Evolutionary conservation across 2,329 filamentous ascomycete species (phyloP), one percentile per base, ranked within the genome.

Genomic region (Fusarium floridanum): DNA sequence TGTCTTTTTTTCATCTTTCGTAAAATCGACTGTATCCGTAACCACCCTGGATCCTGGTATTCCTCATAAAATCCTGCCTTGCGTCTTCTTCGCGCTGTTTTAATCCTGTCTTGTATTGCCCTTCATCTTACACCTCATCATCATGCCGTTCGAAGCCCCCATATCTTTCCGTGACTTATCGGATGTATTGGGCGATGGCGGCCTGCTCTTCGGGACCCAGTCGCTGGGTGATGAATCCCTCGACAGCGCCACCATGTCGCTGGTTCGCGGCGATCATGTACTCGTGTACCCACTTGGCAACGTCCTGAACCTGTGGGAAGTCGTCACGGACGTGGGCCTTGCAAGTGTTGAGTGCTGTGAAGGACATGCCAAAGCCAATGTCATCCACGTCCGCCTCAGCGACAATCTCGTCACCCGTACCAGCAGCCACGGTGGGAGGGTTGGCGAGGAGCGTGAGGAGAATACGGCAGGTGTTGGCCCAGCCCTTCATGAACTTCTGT

Each of bases 341-440:
- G 85, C 96, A 97, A 0, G 96, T 98, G 85, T 96, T 97, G 72
- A 99, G 89, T 36, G 94, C 92, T 1, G 97, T 98, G 84, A 97
- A 99, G 10, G 95, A 96, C 74, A 98, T 92, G 29, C 97, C 97
- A 80, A 99, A 99, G 32, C 94, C 93, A 76, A 98, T 91, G 81
- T 99, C 97, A 78, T 99, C 97, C 29, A 98, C 94, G 79, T 98
- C 96, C 4, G 95, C 92, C 81, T 98, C 97, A 12, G 91, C 90
- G 73, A 97, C 92, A 61, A 94, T 85, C 76, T 97, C 95, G 73
- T 94, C 92, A 67, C 92, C 92, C 39, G 88, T 85, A 2, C 92
- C 90, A 17, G 86, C 85, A 8, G 89, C 85, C 6, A 96, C 89
- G 39, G 86, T 84, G 3, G 96, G 95, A 29, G 96, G 94, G 83